Conservation (phyloP, 108 stramenopile genomes). For the Cyclotella choctawhatcheeana region DNA sequence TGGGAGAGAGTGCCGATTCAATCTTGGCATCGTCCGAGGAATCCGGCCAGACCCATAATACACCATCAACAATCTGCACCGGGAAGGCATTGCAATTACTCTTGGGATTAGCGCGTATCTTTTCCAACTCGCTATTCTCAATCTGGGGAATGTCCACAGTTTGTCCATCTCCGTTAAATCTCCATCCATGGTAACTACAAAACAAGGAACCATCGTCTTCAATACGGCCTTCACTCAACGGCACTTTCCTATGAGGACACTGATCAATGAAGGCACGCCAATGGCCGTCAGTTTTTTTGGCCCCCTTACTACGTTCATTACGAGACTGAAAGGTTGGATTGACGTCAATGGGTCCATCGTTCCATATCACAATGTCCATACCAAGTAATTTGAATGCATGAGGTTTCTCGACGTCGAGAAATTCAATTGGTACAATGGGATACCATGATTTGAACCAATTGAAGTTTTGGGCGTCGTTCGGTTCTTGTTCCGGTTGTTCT, state of each 20-base stretch:
- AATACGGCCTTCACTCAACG: slow-evolving; percentile 66
- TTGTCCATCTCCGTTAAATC: neutral
- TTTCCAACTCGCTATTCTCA: neutral
- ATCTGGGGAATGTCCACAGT: neutral
- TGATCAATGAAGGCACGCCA: neutral
- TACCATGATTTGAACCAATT: neutral
- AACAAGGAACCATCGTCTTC: slow-evolving; percentile 59
- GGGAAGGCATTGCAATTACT: neutral
- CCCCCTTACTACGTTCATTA: slow-evolving; percentile 19
- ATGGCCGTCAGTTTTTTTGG: neutral
- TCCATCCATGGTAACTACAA: slow-evolving; percentile 69
- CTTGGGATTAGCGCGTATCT: neutral
- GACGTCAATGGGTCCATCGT: slow-evolving; percentile 49
- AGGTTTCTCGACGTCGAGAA: slow-evolving; percentile 43
- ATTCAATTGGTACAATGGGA: slow-evolving; percentile 20
- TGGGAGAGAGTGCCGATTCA: no score
- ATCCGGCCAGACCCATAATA: no score
- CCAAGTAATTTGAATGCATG: slow-evolving; percentile 43
- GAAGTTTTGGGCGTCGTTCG: neutral
- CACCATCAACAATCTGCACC: no score
- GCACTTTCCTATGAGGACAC: slow-evolving; percentile 62
- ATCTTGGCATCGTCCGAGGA: no score
- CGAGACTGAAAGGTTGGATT: slow-evolving; percentile 25
- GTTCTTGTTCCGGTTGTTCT: neutral
- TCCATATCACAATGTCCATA: slow-evolving; percentile 51